Evolutionary conservation across 1,139 yeast species (phyloP), one percentile per base, ranked within the genome.

Genomic region (Yamadazyma kanchanaburiensis): DNA sequence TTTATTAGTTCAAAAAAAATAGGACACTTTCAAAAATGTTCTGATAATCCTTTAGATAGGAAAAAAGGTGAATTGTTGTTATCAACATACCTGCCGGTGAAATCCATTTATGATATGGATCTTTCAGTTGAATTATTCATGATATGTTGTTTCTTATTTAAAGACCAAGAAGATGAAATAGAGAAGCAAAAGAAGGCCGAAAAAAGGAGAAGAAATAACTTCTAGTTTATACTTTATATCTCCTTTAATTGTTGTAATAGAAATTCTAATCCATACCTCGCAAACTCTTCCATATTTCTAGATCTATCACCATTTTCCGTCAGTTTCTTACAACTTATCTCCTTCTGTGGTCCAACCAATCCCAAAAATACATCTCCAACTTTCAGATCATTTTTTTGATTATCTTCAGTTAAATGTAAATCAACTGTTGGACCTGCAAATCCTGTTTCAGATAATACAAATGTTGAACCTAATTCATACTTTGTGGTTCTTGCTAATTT

Each of bases 391-490:
- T 35, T 40, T 21, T 17, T 26, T n/a, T 35, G 39, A 12, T 45
- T 44, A 15, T 13, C 27, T 17, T 13, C 26, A 7, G 24, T 20
- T 33, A 66, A 53, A 34, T 66, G 72, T 25, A 63, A 61, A 40
- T 64, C 66, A 2, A 70, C 59, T 0, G 80, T 64, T 9, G 94
- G 94, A 1, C 94, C 94, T 0, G 95, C 94, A 64, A 83, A 81
- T 3, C 95, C 95, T 0, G 94, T 81, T 51, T 86, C 95, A 0
- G 89, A 80, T 21, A 86, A 64, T 5, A 85, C 87, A 56, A 78
- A 85, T 0, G 89, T 82, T 6, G 88, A 78, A 0, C 95, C 95
- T 40, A 85, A 68, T 51, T 86, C 95, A 41, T 85, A 74, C 48
- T 81, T 70, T 33, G 88, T 66, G 37, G 85, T 85, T 33, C 95